Conservation (phyloP, 176 grass and related monocot species). For the Oryza coarctata region DNA sequence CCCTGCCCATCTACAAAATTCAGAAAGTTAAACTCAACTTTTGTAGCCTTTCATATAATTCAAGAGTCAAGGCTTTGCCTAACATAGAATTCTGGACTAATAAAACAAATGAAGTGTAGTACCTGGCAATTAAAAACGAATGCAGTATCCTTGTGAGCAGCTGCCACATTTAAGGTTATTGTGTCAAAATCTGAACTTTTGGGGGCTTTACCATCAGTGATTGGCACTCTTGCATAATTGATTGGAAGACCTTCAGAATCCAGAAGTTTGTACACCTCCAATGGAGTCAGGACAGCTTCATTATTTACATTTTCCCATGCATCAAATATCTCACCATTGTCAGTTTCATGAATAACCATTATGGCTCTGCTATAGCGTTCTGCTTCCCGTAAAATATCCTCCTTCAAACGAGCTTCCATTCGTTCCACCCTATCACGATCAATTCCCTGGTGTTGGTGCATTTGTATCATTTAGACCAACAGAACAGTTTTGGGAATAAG, state of each 20-base stretch:
- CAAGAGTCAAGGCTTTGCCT: constrained; percentile 4
- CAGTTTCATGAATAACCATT: constrained; percentile 96
- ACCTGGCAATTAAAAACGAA: constrained; percentile 99
- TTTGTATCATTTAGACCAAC: constrained; percentile 27
- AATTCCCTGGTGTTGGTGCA: constrained; percentile 63
- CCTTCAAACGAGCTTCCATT: constrained; percentile 97
- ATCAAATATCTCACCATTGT: constrained; percentile 84
- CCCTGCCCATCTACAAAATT: constrained; percentile 81
- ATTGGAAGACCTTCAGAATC: constrained; percentile 81
- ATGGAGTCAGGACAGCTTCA: constrained; percentile 83
- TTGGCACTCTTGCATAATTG: constrained; percentile 92
- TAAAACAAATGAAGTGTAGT: constrained; percentile 21
- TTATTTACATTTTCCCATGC: constrained; percentile 85
- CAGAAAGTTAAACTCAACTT: constrained; percentile 34
- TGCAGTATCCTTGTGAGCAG: constrained; percentile 66
- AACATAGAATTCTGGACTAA: constrained; percentile 11
- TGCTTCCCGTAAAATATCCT: constrained; percentile 89
- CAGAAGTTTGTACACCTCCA: constrained; percentile 88
- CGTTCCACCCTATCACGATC: constrained; percentile 87
- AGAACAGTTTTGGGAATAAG: constrained; percentile 2
- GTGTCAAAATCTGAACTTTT: constrained; percentile 98
- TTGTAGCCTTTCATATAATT: constrained; percentile 21
- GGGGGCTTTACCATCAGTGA: constrained; percentile 99
- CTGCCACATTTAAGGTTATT: constrained; percentile 71
- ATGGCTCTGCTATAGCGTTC: constrained; percentile 70